Base-by-base conservation (phyloP, 495 filamentous ascomycete genomes). In the Xylaria venustula region DNA sequence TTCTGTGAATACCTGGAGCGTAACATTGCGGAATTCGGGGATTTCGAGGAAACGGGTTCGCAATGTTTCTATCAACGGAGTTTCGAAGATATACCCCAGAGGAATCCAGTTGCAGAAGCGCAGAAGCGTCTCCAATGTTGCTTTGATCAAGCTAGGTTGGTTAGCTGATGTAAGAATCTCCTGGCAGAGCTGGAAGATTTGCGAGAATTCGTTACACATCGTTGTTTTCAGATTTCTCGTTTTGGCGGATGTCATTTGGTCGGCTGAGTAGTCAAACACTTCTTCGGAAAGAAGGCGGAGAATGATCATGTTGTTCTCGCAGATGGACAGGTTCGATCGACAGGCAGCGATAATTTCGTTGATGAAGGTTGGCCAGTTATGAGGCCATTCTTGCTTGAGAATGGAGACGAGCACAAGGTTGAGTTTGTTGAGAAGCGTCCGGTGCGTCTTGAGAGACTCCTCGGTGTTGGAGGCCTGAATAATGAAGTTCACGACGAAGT, bases 241-340 rank as follows among this genome's bases (percentile, higher is more conserved):
- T 80, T 98, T 99, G 25, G 87, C 84, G 28, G 93, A 96, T 12
- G 95, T 99, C 93, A 98, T 96, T 71, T 97, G 92, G 64, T 98
- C 94, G 51, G 93, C 92, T 7, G 95, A 98, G 73, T 92, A 99
- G 75, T 99, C 94, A 70, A 99, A 98, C 7, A 98, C 94, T 75
- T 98, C 94, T 73, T 99, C 94, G 9, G 94, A 98, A 37, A 99
- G 83, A 64, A 99, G 79, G 47, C 95, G 88, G 40, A 99, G 87
- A 60, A 99, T 98, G 42, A 88, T 91, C 95, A 99, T 99, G 77
- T 99, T 99, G 79, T 99, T 99, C 78, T 99, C 94, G 79, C 94
- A 99, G 67, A 98, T 93, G 2, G 94, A 92, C 30, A 98, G 82
- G 74, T 90, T 96, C 57, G 89, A 91, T 67, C 93, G 92, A 71